Conservation (phyloP, 768 basidiomycete species). For the Amanita exitialis region DNA sequence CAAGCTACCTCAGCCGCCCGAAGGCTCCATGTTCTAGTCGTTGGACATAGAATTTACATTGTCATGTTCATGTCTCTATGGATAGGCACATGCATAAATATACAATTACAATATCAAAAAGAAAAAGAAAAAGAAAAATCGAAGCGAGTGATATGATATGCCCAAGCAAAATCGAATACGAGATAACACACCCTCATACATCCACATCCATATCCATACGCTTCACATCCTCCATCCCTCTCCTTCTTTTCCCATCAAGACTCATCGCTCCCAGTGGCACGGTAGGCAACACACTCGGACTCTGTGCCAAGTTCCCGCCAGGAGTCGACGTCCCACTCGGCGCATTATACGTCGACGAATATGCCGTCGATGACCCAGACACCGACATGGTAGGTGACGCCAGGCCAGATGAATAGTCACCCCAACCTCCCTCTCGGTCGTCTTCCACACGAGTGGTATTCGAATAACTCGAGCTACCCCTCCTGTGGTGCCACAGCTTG, state of each 20-base stretch:
- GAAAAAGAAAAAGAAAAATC: no score
- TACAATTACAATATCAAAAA: not conserved
- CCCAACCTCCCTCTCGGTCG: constrained; percentile 13
- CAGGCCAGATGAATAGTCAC: constrained; percentile 11
- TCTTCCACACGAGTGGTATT: constrained; percentile 9
- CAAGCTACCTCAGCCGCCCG: constrained; percentile 91
- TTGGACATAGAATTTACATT: not conserved
- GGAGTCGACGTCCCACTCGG: constrained; percentile 27
- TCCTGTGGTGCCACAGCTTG: constrained; percentile 12
- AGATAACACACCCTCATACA: not conserved
- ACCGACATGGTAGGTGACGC: constrained; percentile 3
- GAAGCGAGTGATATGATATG: not conserved
- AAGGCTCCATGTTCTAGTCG: constrained; percentile 61
- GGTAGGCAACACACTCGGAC: constrained; percentile 12
- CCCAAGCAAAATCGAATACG: not conserved
- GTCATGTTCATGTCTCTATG: not conserved
- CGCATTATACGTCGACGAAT: constrained; percentile 11
- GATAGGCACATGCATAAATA: not conserved
- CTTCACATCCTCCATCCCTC: constrained; percentile 9
- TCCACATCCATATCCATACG: constrained; percentile 25
- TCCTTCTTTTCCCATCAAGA: constrained; percentile 17
- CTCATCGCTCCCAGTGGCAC: constrained; percentile 21
- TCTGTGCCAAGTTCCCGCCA: constrained; percentile 15
- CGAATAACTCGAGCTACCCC: constrained; percentile 8
- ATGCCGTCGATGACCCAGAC: constrained; percentile 20